These are phyloP conservation scores for Apostasia ramifera DNA, from an alignment of 106 monocot genomes.

Conservation along the genomic window DNA sequence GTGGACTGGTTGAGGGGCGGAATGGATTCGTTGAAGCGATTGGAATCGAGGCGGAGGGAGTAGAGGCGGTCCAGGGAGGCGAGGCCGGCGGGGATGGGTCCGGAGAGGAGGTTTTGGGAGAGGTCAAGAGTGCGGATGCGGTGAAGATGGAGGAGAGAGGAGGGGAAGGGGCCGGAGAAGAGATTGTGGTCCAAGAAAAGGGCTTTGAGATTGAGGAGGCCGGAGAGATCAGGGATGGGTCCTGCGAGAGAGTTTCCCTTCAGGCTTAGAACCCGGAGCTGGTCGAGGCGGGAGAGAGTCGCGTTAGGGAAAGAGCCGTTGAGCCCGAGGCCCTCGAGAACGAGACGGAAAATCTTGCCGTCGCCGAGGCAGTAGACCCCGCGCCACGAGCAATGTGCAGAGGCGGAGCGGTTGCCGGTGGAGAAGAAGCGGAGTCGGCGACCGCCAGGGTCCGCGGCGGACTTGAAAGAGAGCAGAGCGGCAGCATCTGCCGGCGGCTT, in stretches of 20 bases:
- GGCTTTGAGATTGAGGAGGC: constrained; percentile 63
- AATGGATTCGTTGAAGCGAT: constrained; percentile 48
- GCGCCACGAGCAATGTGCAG: constrained; percentile 36
- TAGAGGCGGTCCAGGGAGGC: constrained; percentile 34
- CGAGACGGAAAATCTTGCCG: constrained; percentile 35
- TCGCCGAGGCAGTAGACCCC: constrained; percentile 53
- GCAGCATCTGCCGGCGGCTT: constrained; percentile 18
- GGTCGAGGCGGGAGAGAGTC: constrained; percentile 44
- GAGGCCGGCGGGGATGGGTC: constrained; percentile 23
- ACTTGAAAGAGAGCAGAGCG: constrained; percentile 57
- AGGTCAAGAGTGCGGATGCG: constrained; percentile 65
- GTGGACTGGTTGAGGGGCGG: constrained; percentile 61
- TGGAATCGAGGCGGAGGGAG: constrained; percentile 40
- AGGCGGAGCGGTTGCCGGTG: not conserved
- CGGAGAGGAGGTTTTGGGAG: constrained; percentile 48
- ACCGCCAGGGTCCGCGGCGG: constrained; percentile 36
- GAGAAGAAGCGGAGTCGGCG: constrained; percentile 28
- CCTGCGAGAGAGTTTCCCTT: constrained; percentile 64
- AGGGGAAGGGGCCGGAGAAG: constrained; percentile 58
- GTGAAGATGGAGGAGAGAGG: constrained; percentile 38
- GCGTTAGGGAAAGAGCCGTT: constrained; percentile 29
- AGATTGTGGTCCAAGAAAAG: constrained; percentile 59
- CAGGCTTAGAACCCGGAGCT: constrained; percentile 76
- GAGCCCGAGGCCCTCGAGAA: constrained; percentile 48
- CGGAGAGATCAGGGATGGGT: constrained; percentile 58